Evolutionary conservation across 768 basidiomycete genomes (phyloP).

Genomic region (Suillus bovinus): DNA sequence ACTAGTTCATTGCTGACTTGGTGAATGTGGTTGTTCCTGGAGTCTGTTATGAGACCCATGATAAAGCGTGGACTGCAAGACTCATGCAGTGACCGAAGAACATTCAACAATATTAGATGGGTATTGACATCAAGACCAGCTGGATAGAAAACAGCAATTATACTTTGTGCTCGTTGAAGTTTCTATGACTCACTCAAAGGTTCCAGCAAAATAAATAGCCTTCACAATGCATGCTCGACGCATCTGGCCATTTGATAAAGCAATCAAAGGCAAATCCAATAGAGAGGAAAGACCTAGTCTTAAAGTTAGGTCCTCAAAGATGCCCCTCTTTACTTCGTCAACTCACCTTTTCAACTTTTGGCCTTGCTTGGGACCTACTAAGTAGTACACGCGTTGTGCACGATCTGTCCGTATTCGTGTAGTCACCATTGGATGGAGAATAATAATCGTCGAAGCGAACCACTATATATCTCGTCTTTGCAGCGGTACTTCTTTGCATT

Average conservation of each 20-base stretch:
- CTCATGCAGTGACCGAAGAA: conserved; percentile 56
- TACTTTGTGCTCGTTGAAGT: background rate
- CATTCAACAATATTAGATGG: conserved; percentile 52
- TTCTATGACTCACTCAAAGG: conserved; percentile 66
- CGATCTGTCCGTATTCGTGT: too few relatives aligned
- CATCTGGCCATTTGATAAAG: conserved; percentile 91
- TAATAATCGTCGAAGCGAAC: too few relatives aligned
- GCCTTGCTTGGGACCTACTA: background rate
- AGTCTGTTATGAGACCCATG: conserved; percentile 60
- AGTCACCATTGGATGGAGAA: too few relatives aligned
- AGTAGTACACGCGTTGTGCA: too few relatives aligned
- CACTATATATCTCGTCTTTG: too few relatives aligned
- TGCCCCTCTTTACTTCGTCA: conserved; percentile 27
- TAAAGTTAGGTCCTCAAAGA: conserved; percentile 55
- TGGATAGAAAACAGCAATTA: conserved; percentile 28
- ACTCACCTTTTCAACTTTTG: conserved; percentile 21
- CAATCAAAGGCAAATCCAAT: conserved; percentile 82
- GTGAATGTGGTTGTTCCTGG: too few relatives aligned
- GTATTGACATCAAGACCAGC: conserved; percentile 75
- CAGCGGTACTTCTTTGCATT: too few relatives aligned
- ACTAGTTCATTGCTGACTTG: too few relatives aligned
- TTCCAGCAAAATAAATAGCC: conserved; percentile 81
- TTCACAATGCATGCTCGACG: conserved; percentile 81
- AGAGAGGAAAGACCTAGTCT: conserved; percentile 59
- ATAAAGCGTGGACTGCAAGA: conserved; percentile 57